Evolutionary conservation across 1,284 basidiomycete species (phyloP).

Genomic region (Leccinum subspadiceum): DNA sequence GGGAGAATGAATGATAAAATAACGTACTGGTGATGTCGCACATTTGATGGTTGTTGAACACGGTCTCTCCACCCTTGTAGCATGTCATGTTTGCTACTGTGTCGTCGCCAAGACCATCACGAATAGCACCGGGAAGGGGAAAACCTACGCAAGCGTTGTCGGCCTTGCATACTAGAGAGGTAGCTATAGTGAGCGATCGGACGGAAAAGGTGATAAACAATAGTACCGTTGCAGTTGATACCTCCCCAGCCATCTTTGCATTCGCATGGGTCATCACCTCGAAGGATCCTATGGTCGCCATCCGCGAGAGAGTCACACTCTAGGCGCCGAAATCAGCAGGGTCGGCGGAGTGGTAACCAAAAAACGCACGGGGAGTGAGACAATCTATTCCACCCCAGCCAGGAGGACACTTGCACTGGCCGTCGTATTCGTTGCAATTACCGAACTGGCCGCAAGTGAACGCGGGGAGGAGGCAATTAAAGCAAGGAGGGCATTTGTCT

Average conservation of each 20-base stretch:
- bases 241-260: conserved; percentile 95
- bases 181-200: not conserved
- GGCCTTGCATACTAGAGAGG: conserved; percentile 74
- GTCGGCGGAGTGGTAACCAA: not conserved
- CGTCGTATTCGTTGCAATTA: conserved; percentile 70
- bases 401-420: conserved; percentile 78
- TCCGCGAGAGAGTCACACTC: conserved; percentile 92
- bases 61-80: conserved; percentile 87
- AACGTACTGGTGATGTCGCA: conserved; percentile 93
- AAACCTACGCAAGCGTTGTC: conserved; percentile 78
- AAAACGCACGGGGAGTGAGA: conserved; percentile 60
- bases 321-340: conserved; percentile 29
- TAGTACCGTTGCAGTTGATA: conserved; percentile 92
- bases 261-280: conserved; percentile 77
- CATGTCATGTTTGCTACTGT: conserved; percentile 80
- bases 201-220: not conserved
- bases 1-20: not conserved
- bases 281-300: conserved; percentile 78
- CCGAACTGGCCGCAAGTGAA: conserved; percentile 76
- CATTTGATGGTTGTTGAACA: conserved; percentile 94
- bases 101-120: conserved; percentile 42
- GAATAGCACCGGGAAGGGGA: conserved; percentile 55
- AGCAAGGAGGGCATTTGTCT: conserved; percentile 59
- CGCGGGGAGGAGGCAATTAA: conserved; percentile 72
- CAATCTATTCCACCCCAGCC: conserved; percentile 85